Base-by-base conservation (phyloP, 2,329 filamentous ascomycete genomes). In the Penicillium sp. region DNA sequence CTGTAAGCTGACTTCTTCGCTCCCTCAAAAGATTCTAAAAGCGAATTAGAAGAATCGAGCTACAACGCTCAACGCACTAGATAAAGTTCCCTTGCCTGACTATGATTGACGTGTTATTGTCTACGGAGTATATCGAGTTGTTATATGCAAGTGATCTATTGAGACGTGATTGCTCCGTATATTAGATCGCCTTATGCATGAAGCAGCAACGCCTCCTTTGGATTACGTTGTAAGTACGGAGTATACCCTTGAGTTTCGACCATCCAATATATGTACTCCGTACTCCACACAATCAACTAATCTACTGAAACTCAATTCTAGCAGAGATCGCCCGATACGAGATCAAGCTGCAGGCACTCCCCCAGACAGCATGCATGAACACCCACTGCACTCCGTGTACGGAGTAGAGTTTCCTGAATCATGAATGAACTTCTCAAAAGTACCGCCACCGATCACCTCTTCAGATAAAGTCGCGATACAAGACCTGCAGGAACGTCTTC, bases 381-480 rank as follows among this genome's bases (percentile, higher is more conserved):
- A 38, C 39, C 7, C 19, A 23, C 5, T 23, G 23, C 23, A 26
- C 30, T 29, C n/a, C 26, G n/a, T 16, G 36, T 23, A 23, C 23
- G 3, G 23, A 23, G 27, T 14, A 26, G 50, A 43, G 4, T 44
- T 49, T 44, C 30, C 32, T 38, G 16, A 43, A 40, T 32, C 30
- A 14, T 11, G 11, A 30, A 27, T 14, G 39, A 54, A 44, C 39
- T 13, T 30, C 34, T 9, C 34, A 40, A 53, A 53, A 44, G 34
- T 40, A 50, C 27, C 51, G 46, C 34, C 46, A 54, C 51, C 34
- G 27, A 39, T 54, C 40, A 23, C 18, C 18, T 27, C 18, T 27
- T 26, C 10, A 44, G 46, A 39, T 40, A 39, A 39, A 48, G 18
- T 32, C 27, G 6, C 7, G 29, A 23, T 14, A 30, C 14, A 19